These are phyloP conservation scores for Fibroporia radiculosa DNA, from an alignment of 768 basidiomycete species.

Conservation along the genomic window DNA sequence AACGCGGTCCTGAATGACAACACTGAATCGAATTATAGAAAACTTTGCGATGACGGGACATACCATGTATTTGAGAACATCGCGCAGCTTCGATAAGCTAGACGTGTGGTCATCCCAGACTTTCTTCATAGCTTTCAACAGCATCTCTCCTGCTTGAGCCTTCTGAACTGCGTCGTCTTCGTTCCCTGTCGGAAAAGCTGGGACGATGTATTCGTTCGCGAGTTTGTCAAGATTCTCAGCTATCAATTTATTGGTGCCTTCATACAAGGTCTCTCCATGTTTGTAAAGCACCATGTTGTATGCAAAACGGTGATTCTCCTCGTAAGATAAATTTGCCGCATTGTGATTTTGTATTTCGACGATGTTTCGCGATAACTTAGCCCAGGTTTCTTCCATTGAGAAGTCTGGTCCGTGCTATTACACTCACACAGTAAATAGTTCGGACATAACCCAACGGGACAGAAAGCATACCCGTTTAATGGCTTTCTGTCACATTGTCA, in stretches of 20 bases:
- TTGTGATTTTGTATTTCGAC: conserved; percentile 93
- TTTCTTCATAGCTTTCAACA: conserved; percentile 73
- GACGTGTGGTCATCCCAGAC: conserved; percentile 94
- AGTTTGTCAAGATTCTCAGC: conserved; percentile 76
- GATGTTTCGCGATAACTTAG: conserved; percentile 74
- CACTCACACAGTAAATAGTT: neutral
- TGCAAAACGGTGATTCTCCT: conserved; percentile 90
- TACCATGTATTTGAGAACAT: conserved; percentile 96
- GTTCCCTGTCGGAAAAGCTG: conserved; percentile 73
- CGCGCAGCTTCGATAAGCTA: conserved; percentile 81
- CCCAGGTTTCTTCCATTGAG: conserved; percentile 81
- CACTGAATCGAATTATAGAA: conserved; percentile 8
- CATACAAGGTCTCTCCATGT: conserved; percentile 79
- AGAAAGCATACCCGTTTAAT: conserved; percentile 35
- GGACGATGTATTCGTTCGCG: conserved; percentile 67
- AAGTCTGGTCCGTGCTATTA: conserved; percentile 64
- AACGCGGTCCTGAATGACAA: conserved; percentile 69
- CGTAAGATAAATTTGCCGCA: conserved; percentile 79
- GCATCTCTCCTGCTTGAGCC: conserved; percentile 75
- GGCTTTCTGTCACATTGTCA: conserved; percentile 30
- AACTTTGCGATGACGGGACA: conserved; percentile 5
- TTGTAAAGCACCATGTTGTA: conserved; percentile 92
- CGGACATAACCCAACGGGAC: neutral
- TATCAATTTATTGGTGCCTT: conserved; percentile 73
- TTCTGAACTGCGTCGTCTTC: conserved; percentile 63